phyloP scores from a whole-genome alignment of 2,329 filamentous ascomycete species.

The Didymella sp. region DNA sequence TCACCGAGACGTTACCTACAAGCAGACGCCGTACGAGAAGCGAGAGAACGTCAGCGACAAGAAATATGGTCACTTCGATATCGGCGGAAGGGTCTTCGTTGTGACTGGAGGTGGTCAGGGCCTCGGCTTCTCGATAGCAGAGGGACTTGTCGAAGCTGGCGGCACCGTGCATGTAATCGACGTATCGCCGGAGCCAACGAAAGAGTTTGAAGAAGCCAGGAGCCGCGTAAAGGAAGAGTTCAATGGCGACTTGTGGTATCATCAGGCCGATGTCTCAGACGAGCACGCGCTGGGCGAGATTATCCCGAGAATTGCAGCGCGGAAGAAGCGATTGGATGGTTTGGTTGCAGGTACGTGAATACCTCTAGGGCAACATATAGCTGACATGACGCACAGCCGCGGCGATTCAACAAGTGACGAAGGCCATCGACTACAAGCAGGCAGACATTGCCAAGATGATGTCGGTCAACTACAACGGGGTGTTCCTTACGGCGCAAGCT shows the following conservation, averaged over 20 bases:
- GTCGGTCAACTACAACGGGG: slow-evolving; percentile 65
- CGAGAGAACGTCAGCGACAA: slow-evolving; percentile 27
- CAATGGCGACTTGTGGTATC: slow-evolving; percentile 72
- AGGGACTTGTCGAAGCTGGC: slow-evolving; percentile 76
- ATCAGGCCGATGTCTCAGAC: slow-evolving; percentile 79
- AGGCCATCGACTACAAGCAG: slow-evolving; percentile 75
- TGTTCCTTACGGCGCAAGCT: slow-evolving; percentile 66
- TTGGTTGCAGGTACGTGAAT: slow-evolving; percentile 63
- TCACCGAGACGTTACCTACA: slow-evolving; percentile 19
- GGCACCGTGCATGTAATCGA: slow-evolving; percentile 74
- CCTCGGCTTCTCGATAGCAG: slow-evolving; percentile 72
- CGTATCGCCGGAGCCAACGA: slow-evolving; percentile 61
- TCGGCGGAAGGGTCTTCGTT: slow-evolving; percentile 48
- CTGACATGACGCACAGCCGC: slow-evolving; percentile 56
- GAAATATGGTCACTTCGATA: slow-evolving; percentile 37
- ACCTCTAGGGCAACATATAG: background rate
- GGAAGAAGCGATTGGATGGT: slow-evolving; percentile 76
- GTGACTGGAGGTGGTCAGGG: slow-evolving; percentile 71
- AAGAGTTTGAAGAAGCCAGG: slow-evolving; percentile 69
- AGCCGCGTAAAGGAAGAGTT: slow-evolving; percentile 66
- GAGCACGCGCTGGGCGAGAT: slow-evolving; percentile 69
- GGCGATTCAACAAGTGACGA: slow-evolving; percentile 78
- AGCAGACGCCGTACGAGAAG: slow-evolving; percentile 29
- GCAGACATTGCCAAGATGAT: slow-evolving; percentile 66
- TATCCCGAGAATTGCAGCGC: slow-evolving; percentile 70